Base-by-base conservation (phyloP, 495 filamentous ascomycete species). In the Stereocaulon alpinum region DNA sequence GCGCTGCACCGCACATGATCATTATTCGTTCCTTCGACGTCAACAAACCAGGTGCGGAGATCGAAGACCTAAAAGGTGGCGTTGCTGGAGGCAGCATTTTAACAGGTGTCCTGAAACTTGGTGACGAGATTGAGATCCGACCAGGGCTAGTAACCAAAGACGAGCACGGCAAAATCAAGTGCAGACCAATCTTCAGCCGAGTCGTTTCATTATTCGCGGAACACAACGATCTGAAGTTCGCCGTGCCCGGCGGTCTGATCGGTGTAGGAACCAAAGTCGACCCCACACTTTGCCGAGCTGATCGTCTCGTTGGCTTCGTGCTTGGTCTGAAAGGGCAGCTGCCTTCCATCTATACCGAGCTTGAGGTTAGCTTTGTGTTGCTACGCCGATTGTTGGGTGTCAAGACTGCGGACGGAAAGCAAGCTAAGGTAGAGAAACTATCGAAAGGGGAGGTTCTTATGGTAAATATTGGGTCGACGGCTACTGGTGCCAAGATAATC, bases 21-120 rank as follows among this genome's bases (percentile, higher is more conserved):
- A 85, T 97, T 67, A 98, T 98, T 70, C 87, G 93, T 64, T 96
- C 91, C 5, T 98, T 98, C 72, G 93, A 98, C 68, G 94, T 98
- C 64, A 98, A 98, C 83, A 98, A 98, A 81, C 93, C 93, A 41
- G 93, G 93, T 82, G 90, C 94, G n/a, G 94, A 96, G 76, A 96
- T 98, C 60, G 94, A 97, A 37, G 94, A 98, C 65, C 80, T 98
- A 62, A 97, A 97, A 81, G 93, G 93, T 69, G 93, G 93, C 80
- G 93, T 98, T 72, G 93, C 93, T 65, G 93, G 93, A 81, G 93
- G 93, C 63, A 89, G 85, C 75, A 96, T 98, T 67, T 76, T 98
- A 58, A 95, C 89, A 64, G 93, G 93, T 76, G 88, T 98, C 47
- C 76, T 98, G 62, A 96, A 96, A 76, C 76, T 96, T 67, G 87